Percentiles rank a stretch among this genome's conserved stretches.
Conservation (phyloP, 345 rosid species). For the Dipteronia dyeriana region DNA sequence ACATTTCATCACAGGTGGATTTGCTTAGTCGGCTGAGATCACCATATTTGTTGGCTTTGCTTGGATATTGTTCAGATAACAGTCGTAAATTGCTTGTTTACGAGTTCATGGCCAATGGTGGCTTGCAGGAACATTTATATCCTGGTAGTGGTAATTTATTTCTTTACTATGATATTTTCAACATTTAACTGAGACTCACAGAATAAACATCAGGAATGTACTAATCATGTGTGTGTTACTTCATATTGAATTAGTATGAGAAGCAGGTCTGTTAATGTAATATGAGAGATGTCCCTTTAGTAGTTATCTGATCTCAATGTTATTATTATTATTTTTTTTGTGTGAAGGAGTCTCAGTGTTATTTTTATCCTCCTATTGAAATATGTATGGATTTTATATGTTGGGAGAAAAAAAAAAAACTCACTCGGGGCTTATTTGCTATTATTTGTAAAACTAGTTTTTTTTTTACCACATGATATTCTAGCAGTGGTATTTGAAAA, state of each 20-base stretch:
- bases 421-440: neutral
- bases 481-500: neutral
- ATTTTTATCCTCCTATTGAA: neutral
- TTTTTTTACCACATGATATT: neutral
- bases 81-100: slow-evolving; percentile 67
- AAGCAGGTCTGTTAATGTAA: neutral
- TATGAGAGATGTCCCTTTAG: neutral
- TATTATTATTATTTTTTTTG: too few species aligned
- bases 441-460: neutral
- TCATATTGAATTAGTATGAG: too few species aligned
- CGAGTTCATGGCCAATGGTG: slow-evolving; percentile 87
- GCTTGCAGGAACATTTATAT: slow-evolving; percentile 84
- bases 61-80: slow-evolving; percentile 80
- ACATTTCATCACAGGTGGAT: slow-evolving; percentile 57
- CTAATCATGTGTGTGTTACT: neutral
- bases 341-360: too few species aligned
- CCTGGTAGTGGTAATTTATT: slow-evolving; percentile 54
- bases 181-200: neutral
- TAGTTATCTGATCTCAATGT: neutral
- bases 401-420: neutral
- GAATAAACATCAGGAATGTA: neutral
- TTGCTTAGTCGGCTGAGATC: slow-evolving; percentile 71
- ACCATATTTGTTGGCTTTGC: slow-evolving; percentile 70
- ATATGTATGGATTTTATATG: neutral
- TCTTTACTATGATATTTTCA: too few species aligned